Conservation (phyloP, 2,329 filamentous ascomycete genomes). For the Cladosporium colombiae region DNA sequence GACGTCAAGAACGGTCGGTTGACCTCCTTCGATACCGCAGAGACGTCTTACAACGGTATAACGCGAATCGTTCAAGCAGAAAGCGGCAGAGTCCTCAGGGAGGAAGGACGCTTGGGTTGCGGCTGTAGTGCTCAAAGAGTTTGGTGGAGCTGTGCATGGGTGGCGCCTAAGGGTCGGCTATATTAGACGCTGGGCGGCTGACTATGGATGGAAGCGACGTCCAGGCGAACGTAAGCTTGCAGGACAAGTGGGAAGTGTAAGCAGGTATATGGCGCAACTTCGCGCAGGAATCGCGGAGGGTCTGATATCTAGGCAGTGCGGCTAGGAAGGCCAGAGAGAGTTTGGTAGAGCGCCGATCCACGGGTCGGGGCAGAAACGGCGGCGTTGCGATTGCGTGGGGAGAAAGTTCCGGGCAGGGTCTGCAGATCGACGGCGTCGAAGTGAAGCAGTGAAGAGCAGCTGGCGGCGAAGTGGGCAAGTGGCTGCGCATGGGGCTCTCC, state of each 20-base stretch:
- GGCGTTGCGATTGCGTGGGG: slow-evolving; percentile 2
- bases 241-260: slow-evolving; percentile 4
- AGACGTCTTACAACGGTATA: not conserved
- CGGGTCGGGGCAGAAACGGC: slow-evolving; percentile 6
- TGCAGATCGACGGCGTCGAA: not conserved
- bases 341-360: not conserved
- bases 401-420: slow-evolving; percentile 3
- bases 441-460: slow-evolving; percentile 8
- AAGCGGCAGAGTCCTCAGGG: slow-evolving; percentile 2
- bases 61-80: not conserved
- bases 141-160: slow-evolving; percentile 14
- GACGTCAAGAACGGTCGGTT: not conserved
- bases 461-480: not conserved
- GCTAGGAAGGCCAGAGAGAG: slow-evolving; percentile 1
- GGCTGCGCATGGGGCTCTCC: not conserved
- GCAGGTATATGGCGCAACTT: slow-evolving; percentile 9
- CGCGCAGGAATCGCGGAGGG: slow-evolving; percentile 1
- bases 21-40: not conserved
- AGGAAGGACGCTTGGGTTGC: slow-evolving; percentile 13
- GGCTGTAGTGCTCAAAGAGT: slow-evolving; percentile 10
- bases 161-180: slow-evolving; percentile 19
- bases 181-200: slow-evolving; percentile 16
- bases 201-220: slow-evolving; percentile 1
- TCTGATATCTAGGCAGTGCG: slow-evolving; percentile 14
- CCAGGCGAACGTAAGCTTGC: slow-evolving; percentile 5